phyloP scores from a whole-genome alignment of 257 asterid species.

The Oldenlandia corymbosa region DNA sequence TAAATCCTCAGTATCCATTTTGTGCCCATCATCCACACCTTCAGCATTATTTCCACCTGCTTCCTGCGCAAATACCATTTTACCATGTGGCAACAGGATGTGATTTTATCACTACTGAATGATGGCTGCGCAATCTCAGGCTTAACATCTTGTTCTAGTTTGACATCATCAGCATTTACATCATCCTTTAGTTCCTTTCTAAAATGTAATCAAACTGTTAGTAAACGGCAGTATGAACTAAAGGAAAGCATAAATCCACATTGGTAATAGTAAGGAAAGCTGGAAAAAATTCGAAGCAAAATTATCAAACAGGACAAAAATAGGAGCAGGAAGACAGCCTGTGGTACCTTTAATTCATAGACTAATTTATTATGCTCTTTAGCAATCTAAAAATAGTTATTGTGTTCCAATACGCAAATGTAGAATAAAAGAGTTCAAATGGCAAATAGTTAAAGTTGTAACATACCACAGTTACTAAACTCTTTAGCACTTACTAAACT shows the following conservation, averaged over 20 bases:
- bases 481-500: not conserved
- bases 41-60: conserved; percentile 25
- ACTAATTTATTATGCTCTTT: not conserved
- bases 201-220: no score
- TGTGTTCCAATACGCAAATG: not conserved
- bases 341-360: not conserved
- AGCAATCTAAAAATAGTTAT: not conserved
- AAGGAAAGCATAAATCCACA: no score
- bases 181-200: conserved; percentile 66
- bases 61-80: conserved; percentile 27
- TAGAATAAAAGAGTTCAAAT: not conserved
- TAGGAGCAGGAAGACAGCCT: not conserved
- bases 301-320: no score
- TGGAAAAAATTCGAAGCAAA: no score
- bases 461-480: no score
- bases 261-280: no score
- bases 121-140: conserved; percentile 47
- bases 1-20: conserved; percentile 36
- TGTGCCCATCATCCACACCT: conserved; percentile 28
- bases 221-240: no score
- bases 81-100: conserved; percentile 43
- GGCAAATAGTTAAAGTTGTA: no score
- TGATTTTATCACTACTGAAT: conserved; percentile 38
- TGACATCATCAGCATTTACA: conserved; percentile 60
- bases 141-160: conserved; percentile 64